Percentiles rank a stretch among this genome's conserved stretches.
phyloP scores from a whole-genome alignment of 805 yeast genomes.

The Lipomyces orientalis region DNA sequence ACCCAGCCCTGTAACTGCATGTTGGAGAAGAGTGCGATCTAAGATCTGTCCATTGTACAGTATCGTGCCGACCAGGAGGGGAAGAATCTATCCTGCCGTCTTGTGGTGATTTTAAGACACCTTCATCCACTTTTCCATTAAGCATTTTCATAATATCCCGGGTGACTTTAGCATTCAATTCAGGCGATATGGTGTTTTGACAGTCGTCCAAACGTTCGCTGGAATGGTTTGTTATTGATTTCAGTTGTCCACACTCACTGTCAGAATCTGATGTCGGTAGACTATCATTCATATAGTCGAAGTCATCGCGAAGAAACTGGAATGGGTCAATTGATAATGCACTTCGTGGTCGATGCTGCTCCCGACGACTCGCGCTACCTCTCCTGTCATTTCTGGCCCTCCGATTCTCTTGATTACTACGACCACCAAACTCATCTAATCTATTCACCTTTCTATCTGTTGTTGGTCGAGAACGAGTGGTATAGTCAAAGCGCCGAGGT shows the following conservation, averaged over 20 bases:
- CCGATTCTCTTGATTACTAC: neutral
- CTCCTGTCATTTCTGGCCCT: neutral
- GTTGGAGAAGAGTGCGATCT: neutral
- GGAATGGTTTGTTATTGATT: neutral
- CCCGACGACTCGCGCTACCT: neutral
- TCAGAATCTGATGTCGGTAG: neutral
- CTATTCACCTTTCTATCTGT: neutral
- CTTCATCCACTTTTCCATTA: conserved; percentile 1
- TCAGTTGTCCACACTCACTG: neutral
- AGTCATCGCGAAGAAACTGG: neutral
- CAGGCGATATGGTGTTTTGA: neutral
- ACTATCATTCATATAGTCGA: neutral
- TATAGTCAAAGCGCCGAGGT: neutral
- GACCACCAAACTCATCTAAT: neutral
- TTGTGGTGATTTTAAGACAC: neutral
- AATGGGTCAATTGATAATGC: neutral
- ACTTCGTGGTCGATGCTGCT: neutral
- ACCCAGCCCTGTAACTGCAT: neutral
- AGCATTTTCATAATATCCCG: conserved; percentile 1
- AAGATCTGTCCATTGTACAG: neutral
- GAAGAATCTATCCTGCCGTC: neutral
- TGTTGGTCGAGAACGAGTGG: neutral
- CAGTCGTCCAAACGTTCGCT: neutral
- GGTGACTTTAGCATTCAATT: neutral
- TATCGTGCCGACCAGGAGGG: neutral